These are phyloP conservation scores for Dactylellina cionopaga DNA, from an alignment of 2,329 filamentous ascomycete genomes.

Conservation along the genomic window DNA sequence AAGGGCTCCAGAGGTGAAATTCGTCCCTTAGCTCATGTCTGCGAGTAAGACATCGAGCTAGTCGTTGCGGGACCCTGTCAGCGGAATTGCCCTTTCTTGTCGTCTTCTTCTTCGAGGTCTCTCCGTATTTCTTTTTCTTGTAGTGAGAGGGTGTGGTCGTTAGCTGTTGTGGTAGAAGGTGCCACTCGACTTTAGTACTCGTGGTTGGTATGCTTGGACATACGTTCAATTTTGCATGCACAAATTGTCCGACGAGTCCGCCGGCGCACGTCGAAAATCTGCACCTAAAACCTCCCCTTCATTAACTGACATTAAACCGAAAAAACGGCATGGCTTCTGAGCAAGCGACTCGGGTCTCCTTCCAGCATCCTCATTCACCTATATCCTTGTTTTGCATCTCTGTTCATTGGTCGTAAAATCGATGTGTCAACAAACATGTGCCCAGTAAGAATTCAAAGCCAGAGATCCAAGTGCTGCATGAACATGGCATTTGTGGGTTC, in stretches of 20 bases:
- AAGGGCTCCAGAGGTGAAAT: constrained; percentile 45
- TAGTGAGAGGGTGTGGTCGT: constrained; percentile 28
- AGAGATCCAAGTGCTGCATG: constrained; percentile 37
- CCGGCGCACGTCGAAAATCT: constrained; percentile 30
- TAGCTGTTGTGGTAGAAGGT: not conserved
- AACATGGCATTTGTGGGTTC: constrained; percentile 44
- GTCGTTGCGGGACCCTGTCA: constrained; percentile 51
- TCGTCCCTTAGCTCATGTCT: constrained; percentile 47
- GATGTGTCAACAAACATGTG: constrained; percentile 48
- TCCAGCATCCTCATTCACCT: constrained; percentile 51
- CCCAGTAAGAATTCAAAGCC: constrained; percentile 21
- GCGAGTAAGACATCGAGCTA: constrained; percentile 50
- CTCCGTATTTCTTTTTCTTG: constrained; percentile 12
- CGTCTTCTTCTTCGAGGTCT: not conserved
- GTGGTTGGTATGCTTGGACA: not conserved
- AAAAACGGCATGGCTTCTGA: constrained; percentile 52
- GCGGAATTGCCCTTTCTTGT: constrained; percentile 31
- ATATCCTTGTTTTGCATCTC: constrained; percentile 45
- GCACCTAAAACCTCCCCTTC: constrained; percentile 25
- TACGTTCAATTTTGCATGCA: constrained; percentile 10
- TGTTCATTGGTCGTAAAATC: constrained; percentile 51
- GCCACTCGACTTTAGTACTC: constrained; percentile 22
- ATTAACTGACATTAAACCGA: constrained; percentile 49
- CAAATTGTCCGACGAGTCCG: constrained; percentile 18
- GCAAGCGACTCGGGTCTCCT: constrained; percentile 48